Evolutionary conservation across 768 basidiomycete species (phyloP), one percentile per base, ranked within the genome.

Genomic region (Tubosaeta sp.): DNA sequence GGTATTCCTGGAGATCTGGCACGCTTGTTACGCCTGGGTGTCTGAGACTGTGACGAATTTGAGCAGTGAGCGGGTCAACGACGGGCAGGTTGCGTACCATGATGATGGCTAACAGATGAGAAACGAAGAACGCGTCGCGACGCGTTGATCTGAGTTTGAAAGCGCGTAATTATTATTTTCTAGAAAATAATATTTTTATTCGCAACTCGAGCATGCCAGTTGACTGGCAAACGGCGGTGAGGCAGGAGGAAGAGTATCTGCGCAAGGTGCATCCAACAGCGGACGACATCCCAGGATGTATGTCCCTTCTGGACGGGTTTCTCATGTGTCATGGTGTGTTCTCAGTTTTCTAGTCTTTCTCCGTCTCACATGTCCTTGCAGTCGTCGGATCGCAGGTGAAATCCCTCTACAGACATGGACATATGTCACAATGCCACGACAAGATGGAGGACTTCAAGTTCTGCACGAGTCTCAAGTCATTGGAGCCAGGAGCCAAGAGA

Each of bases 361-460:
- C 41, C 44, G 14, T 48, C 52, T 59, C 51, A 65, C 32, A 50
- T 32, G 11, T 41, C 46, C 31, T 35, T 19, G 27, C 64, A 95
- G 95, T 83, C 46, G 76, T 94, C 32, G 82, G 84, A 35, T 79
- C 82, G 17, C 95, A 97, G 69, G 68, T 93, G 45, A 87, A 85
- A 61, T 85, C 87, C 2, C 71, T 97, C 48, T 98, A 98, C 70
- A 82, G 95, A 64, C 84, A 86, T 59, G 95, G 95, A 7, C 79
- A 83, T 51, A 74, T 80, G 55, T 71, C 81, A 0, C 80, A 83
- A 50, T 97, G 95, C 70, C 74, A 73, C 0, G 75, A 77, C 42
- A 94, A 95, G 66, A 78, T 85, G 65, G 85, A 91, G 52, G 94
- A 95, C 61, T 95, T 95, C 79, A 97, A 97, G 71, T 95, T 90